A percentile compares a stretch with the other conserved stretches of the same genome.
These are phyloP conservation scores for Excoecaria agallocha DNA, from an alignment of 345 rosid species.

Conservation along the genomic window DNA sequence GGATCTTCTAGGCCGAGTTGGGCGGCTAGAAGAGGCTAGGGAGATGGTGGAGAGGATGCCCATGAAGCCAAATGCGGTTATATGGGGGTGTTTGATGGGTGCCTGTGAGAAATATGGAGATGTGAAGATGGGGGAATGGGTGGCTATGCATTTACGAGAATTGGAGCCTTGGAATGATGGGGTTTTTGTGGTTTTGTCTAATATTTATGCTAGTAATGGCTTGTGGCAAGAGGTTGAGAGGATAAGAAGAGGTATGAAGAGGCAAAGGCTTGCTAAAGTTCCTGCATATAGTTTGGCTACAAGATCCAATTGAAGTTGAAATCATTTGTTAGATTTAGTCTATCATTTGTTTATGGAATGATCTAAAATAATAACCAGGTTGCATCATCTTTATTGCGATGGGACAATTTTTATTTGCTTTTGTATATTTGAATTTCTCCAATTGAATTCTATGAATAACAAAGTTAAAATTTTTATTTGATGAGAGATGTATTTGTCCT, in stretches of 20 bases:
- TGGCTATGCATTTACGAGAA: conserved; percentile 58
- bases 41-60: conserved; percentile 70
- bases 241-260: conserved; percentile 61
- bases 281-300: conserved; percentile 66
- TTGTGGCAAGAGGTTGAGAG: conserved; percentile 82
- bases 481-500: too few species aligned
- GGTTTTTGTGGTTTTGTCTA: conserved; percentile 73
- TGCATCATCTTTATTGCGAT: not conserved
- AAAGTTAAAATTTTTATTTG: too few species aligned
- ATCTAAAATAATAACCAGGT: not conserved
- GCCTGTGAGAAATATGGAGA: conserved; percentile 84
- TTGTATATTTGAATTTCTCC: too few species aligned
- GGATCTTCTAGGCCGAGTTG: conserved; percentile 72
- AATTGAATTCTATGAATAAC: too few species aligned
- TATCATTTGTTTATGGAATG: not conserved
- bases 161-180: conserved; percentile 87
- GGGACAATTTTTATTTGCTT: not conserved
- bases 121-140: conserved; percentile 82
- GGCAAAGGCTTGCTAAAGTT: conserved; percentile 46
- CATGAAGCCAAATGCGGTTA: conserved; percentile 63
- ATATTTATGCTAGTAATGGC: conserved; percentile 67
- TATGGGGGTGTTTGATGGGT: conserved; percentile 88
- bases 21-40: conserved; percentile 68
- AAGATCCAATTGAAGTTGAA: conserved; percentile 18
- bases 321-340: not conserved